phyloP scores from a whole-genome alignment of 805 yeast genomes.

The Candida coquimbonensis region DNA sequence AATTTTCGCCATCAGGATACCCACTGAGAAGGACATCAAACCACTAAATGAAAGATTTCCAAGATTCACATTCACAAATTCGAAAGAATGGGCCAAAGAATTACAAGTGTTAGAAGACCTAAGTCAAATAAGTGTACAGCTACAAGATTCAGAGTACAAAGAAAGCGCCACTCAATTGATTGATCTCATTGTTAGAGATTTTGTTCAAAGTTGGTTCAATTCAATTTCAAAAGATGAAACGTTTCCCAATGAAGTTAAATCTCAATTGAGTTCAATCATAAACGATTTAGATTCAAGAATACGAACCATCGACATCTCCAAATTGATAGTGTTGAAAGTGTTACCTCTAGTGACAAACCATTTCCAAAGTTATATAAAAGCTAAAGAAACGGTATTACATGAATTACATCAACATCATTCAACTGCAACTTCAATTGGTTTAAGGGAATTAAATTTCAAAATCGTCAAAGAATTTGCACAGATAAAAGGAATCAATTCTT shows the following conservation, averaged over 20 bases:
- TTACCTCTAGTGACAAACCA: slow-evolving; percentile 66
- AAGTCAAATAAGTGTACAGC: slow-evolving; percentile 1
- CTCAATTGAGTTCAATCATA: slow-evolving; percentile 36
- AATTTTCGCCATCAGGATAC: too few species aligned
- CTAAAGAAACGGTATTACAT: slow-evolving; percentile 28
- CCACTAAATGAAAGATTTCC: slow-evolving; percentile 12
- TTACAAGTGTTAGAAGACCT: slow-evolving; percentile 9
- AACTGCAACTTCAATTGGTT: slow-evolving; percentile 19
- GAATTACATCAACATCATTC: slow-evolving; percentile 24
- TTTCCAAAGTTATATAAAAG: slow-evolving; percentile 40
- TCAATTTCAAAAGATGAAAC: slow-evolving; percentile 33
- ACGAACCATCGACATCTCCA: slow-evolving; percentile 42
- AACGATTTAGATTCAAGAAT: slow-evolving; percentile 36
- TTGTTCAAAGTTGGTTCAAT: slow-evolving; percentile 49
- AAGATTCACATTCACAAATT: slow-evolving; percentile 21
- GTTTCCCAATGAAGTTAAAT: slow-evolving; percentile 35
- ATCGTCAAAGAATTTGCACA: slow-evolving; percentile 34
- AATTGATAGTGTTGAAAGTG: slow-evolving; percentile 47
- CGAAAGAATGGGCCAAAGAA: slow-evolving; percentile 26
- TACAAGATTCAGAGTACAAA: slow-evolving; percentile 20
- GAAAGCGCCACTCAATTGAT: slow-evolving; percentile 39
- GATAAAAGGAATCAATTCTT: slow-evolving; percentile 47
- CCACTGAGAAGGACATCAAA: slow-evolving; percentile 4
- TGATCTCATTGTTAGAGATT: slow-evolving; percentile 42
- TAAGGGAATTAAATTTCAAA: slow-evolving; percentile 31